These are phyloP conservation scores for Diphasiastrum complanatum DNA, from an alignment of 83 land plant genomes.

Conservation along the genomic window DNA sequence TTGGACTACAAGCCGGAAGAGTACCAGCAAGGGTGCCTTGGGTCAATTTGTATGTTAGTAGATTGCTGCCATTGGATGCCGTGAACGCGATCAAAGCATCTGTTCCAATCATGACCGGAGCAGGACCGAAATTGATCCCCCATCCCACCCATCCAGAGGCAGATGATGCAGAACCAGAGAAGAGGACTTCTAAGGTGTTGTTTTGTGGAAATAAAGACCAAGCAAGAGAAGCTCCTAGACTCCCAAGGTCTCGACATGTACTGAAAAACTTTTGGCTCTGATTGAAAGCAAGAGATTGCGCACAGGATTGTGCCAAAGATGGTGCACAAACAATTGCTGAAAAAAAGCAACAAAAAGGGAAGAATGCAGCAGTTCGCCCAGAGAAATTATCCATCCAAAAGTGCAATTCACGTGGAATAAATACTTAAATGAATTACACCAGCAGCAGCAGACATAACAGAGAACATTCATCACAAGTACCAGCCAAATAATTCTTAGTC, in stretches of 20 bases:
- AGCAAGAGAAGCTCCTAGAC: slow-evolving; percentile 63
- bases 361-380: no score
- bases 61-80: slow-evolving; percentile 36
- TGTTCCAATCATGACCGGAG: slow-evolving; percentile 56
- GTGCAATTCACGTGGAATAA: no score
- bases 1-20: slow-evolving; percentile 38
- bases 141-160: slow-evolving; percentile 81
- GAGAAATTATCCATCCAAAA: no score
- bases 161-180: slow-evolving; percentile 41
- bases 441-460: no score
- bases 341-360: no score
- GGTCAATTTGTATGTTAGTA: slow-evolving; percentile 52
- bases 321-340: no score
- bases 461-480: no score
- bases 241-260: slow-evolving; percentile 30
- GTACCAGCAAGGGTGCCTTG: slow-evolving; percentile 39
- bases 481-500: no score
- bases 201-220: slow-evolving; percentile 38
- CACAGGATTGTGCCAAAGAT: no score
- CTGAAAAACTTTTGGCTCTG: no score
- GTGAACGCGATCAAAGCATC: slow-evolving; percentile 61
- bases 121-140: slow-evolving; percentile 64
- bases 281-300: no score
- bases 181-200: slow-evolving; percentile 40
- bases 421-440: no score